A percentile compares a stretch with the other conserved stretches of the same genome.
phyloP scores from a whole-genome alignment of 2,329 filamentous ascomycete genomes.

The Chrysosphaeria jannelii region DNA sequence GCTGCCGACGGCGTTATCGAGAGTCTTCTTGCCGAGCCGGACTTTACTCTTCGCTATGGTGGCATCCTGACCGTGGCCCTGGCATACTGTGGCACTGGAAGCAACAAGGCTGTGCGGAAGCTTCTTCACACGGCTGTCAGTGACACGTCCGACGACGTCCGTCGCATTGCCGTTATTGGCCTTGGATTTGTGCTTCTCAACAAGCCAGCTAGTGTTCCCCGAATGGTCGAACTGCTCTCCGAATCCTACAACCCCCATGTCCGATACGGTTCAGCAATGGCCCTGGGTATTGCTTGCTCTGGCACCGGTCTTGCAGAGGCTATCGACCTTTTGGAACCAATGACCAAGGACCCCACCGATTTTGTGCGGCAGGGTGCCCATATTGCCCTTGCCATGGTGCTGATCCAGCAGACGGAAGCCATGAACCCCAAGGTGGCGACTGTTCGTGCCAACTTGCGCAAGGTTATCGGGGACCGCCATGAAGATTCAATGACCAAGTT shows the following conservation, averaged over 20 bases:
- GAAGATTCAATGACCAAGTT: conserved; percentile 99
- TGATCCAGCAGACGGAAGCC: conserved; percentile 96
- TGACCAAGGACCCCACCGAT: conserved; percentile 98
- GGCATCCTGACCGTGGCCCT: conserved; percentile 97
- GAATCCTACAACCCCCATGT: conserved; percentile 99
- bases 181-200: conserved; percentile 95
- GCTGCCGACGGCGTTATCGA: conserved; percentile 85
- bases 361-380: conserved; percentile 92
- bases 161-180: conserved; percentile 87
- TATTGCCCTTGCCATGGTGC: conserved; percentile 86
- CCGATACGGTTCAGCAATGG: conserved; percentile 92
- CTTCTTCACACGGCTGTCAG: conserved; percentile 88
- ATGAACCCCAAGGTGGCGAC: conserved; percentile 91
- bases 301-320: conserved; percentile 89
- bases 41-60: conserved; percentile 79
- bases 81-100: conserved; percentile 88
- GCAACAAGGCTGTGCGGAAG: conserved; percentile 94
- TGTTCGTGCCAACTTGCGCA: conserved; percentile 78
- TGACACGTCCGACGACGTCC: conserved; percentile 92
- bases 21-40: conserved; percentile 71
- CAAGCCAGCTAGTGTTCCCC: conserved; percentile 84
- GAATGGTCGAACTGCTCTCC: conserved; percentile 93
- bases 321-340: conserved; percentile 85
- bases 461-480: conserved; percentile 78
- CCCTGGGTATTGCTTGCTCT: conserved; percentile 88